Base-by-base conservation (phyloP, 2,329 filamentous ascomycete species). In the Fusarium begoniae region DNA sequence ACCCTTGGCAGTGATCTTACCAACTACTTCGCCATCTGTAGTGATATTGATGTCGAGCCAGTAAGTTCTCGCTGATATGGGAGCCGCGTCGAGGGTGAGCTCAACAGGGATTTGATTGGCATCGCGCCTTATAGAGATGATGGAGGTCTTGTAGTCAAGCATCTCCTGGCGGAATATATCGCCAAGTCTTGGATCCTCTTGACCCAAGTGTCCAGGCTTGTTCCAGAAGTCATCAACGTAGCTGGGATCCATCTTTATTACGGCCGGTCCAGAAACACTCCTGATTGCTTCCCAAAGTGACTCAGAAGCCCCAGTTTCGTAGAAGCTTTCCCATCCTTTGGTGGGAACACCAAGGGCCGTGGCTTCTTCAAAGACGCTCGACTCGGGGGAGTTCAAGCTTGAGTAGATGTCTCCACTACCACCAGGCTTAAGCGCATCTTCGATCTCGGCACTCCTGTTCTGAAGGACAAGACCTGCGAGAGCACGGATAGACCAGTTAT, bases 141-240 rank as follows among this genome's bases (percentile, higher is more conserved):
- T 35, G 1, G 5, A 10, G 0, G 48, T 20, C 3, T 35, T 3
- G 12, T 51, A 51, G 2, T 35, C 30, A 6, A 51, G 22, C 30
- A 35, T 20, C 6, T 35, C 48, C 17, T 14, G 6, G 1, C 48
- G 30, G 1, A 51, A 10, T 0, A 51, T 51, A 0, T 24, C 6
- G 0, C 48, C 48, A 2, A 51, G 30, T 0, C 4, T 10, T 1
- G 48, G 35, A 0, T 51, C 3, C 2, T 51, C 30, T 1, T 8
- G 4, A 0, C 48, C 30, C 22, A 51, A 3, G 4, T 51, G 35
- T 18, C 30, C 48, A 2, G 22, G 30, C 15, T 35, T 0, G 0
- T 24, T 35, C 48, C 48, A 51, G 3, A 51, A 35, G 48, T 51
- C 48, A 0, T 35, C 17, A 0, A 10, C 30, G 3, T 35, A 51